Conservation (phyloP, 1,139 yeast species). For the Suhomyces coccinellae region DNA sequence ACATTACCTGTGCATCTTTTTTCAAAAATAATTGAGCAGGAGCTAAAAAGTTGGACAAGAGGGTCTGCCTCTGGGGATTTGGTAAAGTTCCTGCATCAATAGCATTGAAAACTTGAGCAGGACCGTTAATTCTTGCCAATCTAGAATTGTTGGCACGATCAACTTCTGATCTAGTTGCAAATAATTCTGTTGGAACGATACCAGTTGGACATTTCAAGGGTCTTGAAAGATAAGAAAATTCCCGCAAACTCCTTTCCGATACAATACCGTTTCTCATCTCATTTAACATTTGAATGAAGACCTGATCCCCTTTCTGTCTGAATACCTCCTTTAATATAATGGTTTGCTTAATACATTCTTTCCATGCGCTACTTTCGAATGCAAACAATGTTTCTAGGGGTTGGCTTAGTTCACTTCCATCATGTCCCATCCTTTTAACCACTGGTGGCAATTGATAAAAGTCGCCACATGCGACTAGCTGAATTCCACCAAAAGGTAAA, state of each 20-base stretch:
- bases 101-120: constrained; percentile 50
- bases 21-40: constrained; percentile 64
- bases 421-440: constrained; percentile 26
- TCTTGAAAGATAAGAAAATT: constrained; percentile 59
- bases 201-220: constrained; percentile 61
- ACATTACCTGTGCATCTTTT: constrained; percentile 92
- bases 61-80: constrained; percentile 42
- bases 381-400: constrained; percentile 50
- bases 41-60: constrained; percentile 70
- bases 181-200: constrained; percentile 83
- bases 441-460: constrained; percentile 93
- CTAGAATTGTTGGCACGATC: constrained; percentile 69
- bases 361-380: constrained; percentile 80
- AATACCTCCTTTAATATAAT: constrained; percentile 79
- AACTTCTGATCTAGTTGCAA: constrained; percentile 82
- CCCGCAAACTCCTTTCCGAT: constrained; percentile 49
- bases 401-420: constrained; percentile 24
- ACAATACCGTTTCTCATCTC: constrained; percentile 80
- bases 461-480: constrained; percentile 82
- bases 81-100: constrained; percentile 62
- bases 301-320: constrained; percentile 81
- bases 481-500: constrained; percentile 86
- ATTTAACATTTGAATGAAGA: constrained; percentile 81
- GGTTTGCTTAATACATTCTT: constrained; percentile 58
- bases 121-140: constrained; percentile 53